Percentiles rank a stretch among this genome's conserved stretches.
Conservation (phyloP, 495 filamentous ascomycete species). For the Thozetella sp. region DNA sequence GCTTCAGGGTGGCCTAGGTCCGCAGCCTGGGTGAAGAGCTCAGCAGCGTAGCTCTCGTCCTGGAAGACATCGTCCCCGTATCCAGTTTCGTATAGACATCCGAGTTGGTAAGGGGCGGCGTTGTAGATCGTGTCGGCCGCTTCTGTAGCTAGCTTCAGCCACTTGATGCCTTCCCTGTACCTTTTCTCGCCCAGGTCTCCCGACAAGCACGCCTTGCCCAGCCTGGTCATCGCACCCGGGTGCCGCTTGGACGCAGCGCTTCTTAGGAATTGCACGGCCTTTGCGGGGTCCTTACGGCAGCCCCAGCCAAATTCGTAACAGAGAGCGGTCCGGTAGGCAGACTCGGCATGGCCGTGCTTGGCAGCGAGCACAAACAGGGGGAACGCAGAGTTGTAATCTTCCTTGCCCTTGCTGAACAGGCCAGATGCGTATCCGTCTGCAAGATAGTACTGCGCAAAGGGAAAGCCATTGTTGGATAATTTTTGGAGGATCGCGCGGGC, state of each 20-base stretch:
- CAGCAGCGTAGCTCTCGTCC: slow-evolving; percentile 87
- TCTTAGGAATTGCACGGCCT: slow-evolving; percentile 92
- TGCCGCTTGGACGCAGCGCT: slow-evolving; percentile 91
- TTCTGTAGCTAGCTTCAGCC: slow-evolving; percentile 92
- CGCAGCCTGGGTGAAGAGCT: slow-evolving; percentile 91
- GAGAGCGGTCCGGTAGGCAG: slow-evolving; percentile 88
- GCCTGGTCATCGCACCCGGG: slow-evolving; percentile 89
- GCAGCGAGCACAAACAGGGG: slow-evolving; percentile 89
- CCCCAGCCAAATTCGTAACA: slow-evolving; percentile 99
- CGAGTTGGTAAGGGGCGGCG: slow-evolving; percentile 88
- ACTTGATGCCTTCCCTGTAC: slow-evolving; percentile 93
- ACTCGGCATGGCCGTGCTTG: slow-evolving; percentile 97
- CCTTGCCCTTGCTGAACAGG: slow-evolving; percentile 88
- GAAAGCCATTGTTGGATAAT: slow-evolving; percentile 83
- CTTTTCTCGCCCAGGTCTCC: slow-evolving; percentile 85
- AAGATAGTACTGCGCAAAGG: slow-evolving; percentile 97
- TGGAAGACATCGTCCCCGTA: slow-evolving; percentile 91
- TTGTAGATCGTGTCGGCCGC: slow-evolving; percentile 91
- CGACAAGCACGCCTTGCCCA: slow-evolving; percentile 86
- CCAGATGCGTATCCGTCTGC: slow-evolving; percentile 93
- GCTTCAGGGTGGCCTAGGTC: slow-evolving; percentile 89
- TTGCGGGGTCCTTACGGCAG: slow-evolving; percentile 80
- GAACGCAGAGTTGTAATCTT: slow-evolving; percentile 89
- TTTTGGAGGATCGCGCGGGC: slow-evolving; percentile 86
- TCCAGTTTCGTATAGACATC: slow-evolving; percentile 81